phyloP scores from a whole-genome alignment of 2,329 filamentous ascomycete species.

The Ceratocystis cacaofunesta region DNA sequence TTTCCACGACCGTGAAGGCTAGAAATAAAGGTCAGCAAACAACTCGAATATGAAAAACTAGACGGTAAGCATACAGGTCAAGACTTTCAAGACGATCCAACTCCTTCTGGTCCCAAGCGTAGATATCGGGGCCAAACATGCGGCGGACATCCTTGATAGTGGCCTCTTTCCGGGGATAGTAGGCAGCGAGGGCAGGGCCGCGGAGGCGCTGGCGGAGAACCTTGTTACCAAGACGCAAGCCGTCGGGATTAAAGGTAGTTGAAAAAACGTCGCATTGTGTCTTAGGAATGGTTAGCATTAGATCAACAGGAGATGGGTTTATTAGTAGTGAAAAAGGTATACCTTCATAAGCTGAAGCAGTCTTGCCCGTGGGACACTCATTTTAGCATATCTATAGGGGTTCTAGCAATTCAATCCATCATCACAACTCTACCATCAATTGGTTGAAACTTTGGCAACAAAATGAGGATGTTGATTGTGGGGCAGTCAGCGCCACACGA shows the following conservation, averaged over 20 bases:
- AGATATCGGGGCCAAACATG: conserved; percentile 49
- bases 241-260: conserved; percentile 76
- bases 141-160: conserved; percentile 61
- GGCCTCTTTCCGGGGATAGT: conserved; percentile 67
- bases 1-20: conserved; percentile 63
- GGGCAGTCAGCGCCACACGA: conserved; percentile 10
- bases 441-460: conserved; percentile 8
- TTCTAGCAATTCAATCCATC: neutral
- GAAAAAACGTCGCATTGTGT: conserved; percentile 84
- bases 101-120: conserved; percentile 60
- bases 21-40: conserved; percentile 12
- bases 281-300: conserved; percentile 32
- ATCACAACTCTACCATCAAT: conserved; percentile 16
- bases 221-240: conserved; percentile 75
- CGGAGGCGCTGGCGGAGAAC: conserved; percentile 75
- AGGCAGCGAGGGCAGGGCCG: conserved; percentile 69
- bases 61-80: conserved; percentile 36
- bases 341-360: conserved; percentile 69
- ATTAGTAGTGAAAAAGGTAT: conserved; percentile 16
- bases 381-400: conserved; percentile 28
- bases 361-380: conserved; percentile 48
- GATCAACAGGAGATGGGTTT: neutral
- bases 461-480: conserved; percentile 17
- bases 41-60: neutral
- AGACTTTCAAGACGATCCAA: conserved; percentile 66